phyloP scores from a whole-genome alignment of 2,329 filamentous ascomycete genomes.

The Fusarium veterinarium region DNA sequence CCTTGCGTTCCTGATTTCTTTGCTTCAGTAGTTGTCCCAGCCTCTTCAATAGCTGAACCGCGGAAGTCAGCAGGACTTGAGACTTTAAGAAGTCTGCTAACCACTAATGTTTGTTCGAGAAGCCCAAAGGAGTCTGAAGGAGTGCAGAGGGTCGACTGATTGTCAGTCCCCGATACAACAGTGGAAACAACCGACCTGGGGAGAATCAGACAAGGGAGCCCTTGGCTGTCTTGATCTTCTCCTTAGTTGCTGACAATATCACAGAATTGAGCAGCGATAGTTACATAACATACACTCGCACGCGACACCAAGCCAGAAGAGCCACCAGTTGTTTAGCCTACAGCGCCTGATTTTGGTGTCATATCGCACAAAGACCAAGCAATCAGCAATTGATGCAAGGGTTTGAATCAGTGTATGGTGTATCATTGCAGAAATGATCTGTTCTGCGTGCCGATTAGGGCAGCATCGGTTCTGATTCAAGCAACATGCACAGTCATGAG shows the following conservation, averaged over 20 bases:
- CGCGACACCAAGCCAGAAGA: slow-evolving; percentile 26
- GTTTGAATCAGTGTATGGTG: not conserved
- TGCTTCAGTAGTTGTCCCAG: not conserved
- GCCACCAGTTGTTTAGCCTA: not conserved
- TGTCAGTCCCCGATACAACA: not conserved
- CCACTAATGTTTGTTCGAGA: slow-evolving; percentile 3
- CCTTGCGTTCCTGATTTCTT: not conserved
- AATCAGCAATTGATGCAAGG: not conserved
- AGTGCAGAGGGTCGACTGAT: slow-evolving; percentile 31
- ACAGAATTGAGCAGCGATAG: not conserved
- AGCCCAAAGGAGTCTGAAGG: not conserved
- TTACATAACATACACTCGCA: not conserved
- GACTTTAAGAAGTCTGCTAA: not conserved
- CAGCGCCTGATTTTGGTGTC: not conserved
- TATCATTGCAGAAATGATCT: not conserved
- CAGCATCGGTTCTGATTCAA: not conserved
- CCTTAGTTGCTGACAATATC: not conserved
- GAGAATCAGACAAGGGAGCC: slow-evolving; percentile 8
- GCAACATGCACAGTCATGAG: not conserved
- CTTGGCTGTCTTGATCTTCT: not conserved
- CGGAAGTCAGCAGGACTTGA: not conserved
- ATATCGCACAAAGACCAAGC: not conserved
- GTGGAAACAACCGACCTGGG: slow-evolving; percentile 24
- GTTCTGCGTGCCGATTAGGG: not conserved
- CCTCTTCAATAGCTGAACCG: not conserved